These are phyloP conservation scores for Claviceps pusilla DNA, from an alignment of 2,329 filamentous ascomycete genomes.

Conservation along the genomic window DNA sequence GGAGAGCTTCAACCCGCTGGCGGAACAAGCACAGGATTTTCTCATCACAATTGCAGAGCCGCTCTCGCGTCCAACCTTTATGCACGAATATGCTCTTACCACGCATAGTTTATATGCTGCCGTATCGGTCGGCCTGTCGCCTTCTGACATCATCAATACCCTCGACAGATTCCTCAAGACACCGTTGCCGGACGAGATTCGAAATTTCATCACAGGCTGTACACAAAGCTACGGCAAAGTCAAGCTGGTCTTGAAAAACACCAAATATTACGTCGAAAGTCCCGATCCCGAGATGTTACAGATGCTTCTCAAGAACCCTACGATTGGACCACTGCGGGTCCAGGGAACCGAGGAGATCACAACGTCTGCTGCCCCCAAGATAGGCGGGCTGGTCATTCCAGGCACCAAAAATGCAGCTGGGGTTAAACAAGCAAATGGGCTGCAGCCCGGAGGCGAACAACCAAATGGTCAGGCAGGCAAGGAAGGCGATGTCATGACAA, in stretches of 20 bases:
- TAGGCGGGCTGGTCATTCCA: constrained; percentile 77
- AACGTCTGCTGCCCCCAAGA: constrained; percentile 69
- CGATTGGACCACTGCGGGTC: constrained; percentile 66
- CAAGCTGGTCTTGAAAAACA: constrained; percentile 86
- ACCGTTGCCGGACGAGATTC: constrained; percentile 65
- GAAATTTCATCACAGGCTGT: constrained; percentile 61
- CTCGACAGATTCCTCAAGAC: constrained; percentile 83
- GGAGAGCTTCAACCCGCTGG: constrained; percentile 83
- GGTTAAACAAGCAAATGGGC: constrained; percentile 52
- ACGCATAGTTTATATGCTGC: constrained; percentile 90
- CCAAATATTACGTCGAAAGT: constrained; percentile 86
- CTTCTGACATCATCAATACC: constrained; percentile 77
- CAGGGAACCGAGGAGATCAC: constrained; percentile 59
- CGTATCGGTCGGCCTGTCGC: constrained; percentile 82
- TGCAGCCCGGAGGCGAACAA: constrained; percentile 20
- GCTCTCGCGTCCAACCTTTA: constrained; percentile 70
- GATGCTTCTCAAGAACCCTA: constrained; percentile 66
- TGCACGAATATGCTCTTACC: constrained; percentile 88
- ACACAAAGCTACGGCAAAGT: constrained; percentile 91
- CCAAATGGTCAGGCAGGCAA: constrained; percentile 35
- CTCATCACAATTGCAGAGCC: constrained; percentile 93
- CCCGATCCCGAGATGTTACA: constrained; percentile 77
- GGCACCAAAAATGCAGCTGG: constrained; percentile 89
- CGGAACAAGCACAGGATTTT: constrained; percentile 80
- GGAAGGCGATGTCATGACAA: constrained; percentile 55